Conservation (phyloP, 1,284 basidiomycete genomes). For the Cryptococcus hybrid region DNA sequence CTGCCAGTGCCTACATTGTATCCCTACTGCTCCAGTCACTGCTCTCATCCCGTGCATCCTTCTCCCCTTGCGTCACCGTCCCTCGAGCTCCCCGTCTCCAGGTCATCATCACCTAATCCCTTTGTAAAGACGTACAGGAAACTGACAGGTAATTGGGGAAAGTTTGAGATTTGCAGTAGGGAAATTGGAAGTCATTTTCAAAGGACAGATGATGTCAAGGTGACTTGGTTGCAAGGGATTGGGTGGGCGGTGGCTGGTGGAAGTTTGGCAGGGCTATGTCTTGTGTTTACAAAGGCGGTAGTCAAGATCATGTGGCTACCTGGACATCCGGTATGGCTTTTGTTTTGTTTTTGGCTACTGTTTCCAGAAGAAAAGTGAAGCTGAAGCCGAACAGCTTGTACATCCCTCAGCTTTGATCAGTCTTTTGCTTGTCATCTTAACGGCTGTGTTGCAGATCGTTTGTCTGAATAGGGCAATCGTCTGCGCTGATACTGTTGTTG, state of each 20-base stretch:
- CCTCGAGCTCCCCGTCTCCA: conserved; percentile 25
- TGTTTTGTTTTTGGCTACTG: too few relatives aligned
- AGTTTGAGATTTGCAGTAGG: conserved; percentile 59
- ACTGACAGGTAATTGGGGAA: conserved; percentile 48
- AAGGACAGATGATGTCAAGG: conserved; percentile 71
- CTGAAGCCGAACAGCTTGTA: conserved; percentile 56
- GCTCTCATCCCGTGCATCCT: conserved; percentile 40
- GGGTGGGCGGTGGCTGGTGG: conserved; percentile 90
- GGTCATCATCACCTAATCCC: conserved; percentile 16
- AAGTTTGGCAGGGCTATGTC: conserved; percentile 76
- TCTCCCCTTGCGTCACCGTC: conserved; percentile 54
- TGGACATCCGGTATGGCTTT: conserved; percentile 39
- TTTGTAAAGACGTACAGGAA: conserved; percentile 18
- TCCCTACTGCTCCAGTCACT: conserved; percentile 40
- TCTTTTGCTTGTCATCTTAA: conserved; percentile 70
- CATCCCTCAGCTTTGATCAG: conserved; percentile 79
- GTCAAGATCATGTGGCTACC: conserved; percentile 37
- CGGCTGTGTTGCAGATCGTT: conserved; percentile 84
- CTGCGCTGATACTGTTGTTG: conserved; percentile 60
- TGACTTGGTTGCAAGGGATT: conserved; percentile 85
- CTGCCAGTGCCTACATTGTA: conserved; percentile 62
- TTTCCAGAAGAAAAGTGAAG: neutral
- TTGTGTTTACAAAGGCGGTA: conserved; percentile 87
- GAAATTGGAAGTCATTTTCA: too few relatives aligned
- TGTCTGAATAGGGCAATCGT: conserved; percentile 83